Percentiles rank a stretch among this genome's conserved stretches.
These are phyloP conservation scores for Aspergillus cavernicola DNA, from an alignment of 495 filamentous ascomycete species.

Conservation along the genomic window DNA sequence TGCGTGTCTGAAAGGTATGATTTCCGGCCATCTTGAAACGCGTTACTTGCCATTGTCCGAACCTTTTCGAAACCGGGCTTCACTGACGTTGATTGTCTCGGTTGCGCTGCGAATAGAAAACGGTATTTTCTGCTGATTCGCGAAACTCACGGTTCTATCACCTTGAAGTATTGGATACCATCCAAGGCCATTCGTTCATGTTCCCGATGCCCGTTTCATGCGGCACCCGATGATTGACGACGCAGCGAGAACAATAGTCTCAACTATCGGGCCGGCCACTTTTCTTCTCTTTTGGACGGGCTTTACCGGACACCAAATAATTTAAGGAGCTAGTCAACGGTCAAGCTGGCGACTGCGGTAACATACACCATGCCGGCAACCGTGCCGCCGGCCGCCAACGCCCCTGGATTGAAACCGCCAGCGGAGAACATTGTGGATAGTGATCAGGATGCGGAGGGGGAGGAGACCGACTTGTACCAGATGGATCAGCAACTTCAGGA, in stretches of 20 bases:
- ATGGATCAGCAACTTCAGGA: constrained; percentile 48
- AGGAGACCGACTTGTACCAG: constrained; percentile 44
- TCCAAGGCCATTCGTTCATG: constrained; percentile 18
- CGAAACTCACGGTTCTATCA: background rate
- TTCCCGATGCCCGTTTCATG: constrained; percentile 25
- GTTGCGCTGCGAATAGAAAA: constrained; percentile 9
- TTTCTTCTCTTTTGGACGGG: constrained; percentile 9
- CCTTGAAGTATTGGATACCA: constrained; percentile 4
- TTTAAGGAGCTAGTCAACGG: constrained; percentile 3
- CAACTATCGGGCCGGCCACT: constrained; percentile 15
- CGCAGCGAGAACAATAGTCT: constrained; percentile 22
- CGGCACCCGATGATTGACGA: constrained; percentile 26
- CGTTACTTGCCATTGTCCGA: constrained; percentile 19
- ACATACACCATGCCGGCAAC: constrained; percentile 48
- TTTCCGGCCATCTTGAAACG: constrained; percentile 19
- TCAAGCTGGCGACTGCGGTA: constrained; percentile 46
- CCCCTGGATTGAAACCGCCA: constrained; percentile 32
- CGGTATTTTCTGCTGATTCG: background rate
- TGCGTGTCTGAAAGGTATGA: constrained; percentile 24
- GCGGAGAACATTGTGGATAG: constrained; percentile 38
- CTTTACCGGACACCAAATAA: background rate
- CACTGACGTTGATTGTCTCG: constrained; percentile 13
- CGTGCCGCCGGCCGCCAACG: constrained; percentile 41
- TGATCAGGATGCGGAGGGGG: constrained; percentile 53
- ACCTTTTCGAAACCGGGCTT: constrained; percentile 6